Base-by-base conservation (phyloP, 1,139 yeast genomes). In the Diutina neorugosa region DNA sequence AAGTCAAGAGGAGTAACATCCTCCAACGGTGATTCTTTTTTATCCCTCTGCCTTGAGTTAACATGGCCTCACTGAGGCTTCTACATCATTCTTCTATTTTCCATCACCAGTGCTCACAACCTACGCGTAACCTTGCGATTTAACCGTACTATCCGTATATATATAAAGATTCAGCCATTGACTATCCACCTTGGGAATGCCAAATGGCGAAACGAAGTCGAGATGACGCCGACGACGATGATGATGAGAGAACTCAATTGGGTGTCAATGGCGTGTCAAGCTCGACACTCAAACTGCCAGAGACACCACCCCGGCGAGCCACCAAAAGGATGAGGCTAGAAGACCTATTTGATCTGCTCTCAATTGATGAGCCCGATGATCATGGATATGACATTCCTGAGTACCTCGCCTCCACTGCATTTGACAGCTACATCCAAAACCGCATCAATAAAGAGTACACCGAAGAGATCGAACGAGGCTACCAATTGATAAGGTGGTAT, bases 131-230 rank as follows among this genome's bases (percentile, higher is more conserved):
- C 37, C 37, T 31, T 31, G 37, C 37, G 37, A 31, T 31, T 31
- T 2, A 31, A 31, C 37, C 37, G 37, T 31, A 11, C 37, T 31
- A 31, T 11, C 37, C 37, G 37, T 31, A 31, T 31, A 11, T 31
- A 31, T 31, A 31, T 11, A 31, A 27, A 31, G 37, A 31, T 11
- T 31, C 12, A 14, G n/a, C 37, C n/a, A 31, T 31, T 2, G 6
- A 6, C 12, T 8, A 11, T n/a, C 25, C n/a, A 31, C n/a, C 14
- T 31, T 31, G 37, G 14, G 12, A 9, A 31, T 31, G 37, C 37
- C 43, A 40, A 18, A 44, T 44, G 48, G 48, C 34, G n/a, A 44
- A 44, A 23, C 31, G 48, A 44, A 6, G 34, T 9, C 48, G 25
- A 14, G 18, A 21, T n/a, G 48, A 23, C 16, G 37, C 12, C 9